These are phyloP conservation scores for Athelia psychrophila DNA, from an alignment of 1,284 basidiomycete species.

Conservation along the genomic window DNA sequence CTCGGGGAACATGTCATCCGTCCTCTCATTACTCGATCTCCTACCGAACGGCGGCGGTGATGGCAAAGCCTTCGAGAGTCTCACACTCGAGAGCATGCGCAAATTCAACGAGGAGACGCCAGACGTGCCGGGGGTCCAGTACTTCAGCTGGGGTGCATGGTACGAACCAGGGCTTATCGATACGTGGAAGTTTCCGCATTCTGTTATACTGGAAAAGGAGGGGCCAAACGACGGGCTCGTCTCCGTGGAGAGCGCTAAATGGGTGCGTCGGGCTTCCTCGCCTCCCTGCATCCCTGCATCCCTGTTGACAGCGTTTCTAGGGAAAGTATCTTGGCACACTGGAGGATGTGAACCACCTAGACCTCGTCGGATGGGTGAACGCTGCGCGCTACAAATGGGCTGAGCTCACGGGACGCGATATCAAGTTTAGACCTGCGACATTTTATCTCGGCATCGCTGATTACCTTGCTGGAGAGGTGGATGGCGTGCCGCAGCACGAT, in stretches of 20 bases:
- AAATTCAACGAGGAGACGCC: conserved; percentile 86
- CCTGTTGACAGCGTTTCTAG: conserved; percentile 18
- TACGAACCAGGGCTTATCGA: conserved; percentile 88
- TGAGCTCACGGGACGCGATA: conserved; percentile 82
- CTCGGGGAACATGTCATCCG: conserved; percentile 56
- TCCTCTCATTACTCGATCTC: conserved; percentile 70
- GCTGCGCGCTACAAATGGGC: conserved; percentile 84
- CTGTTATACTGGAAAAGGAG: conserved; percentile 84
- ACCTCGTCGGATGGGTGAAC: conserved; percentile 85
- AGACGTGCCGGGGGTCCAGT: conserved; percentile 74
- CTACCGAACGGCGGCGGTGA: conserved; percentile 87
- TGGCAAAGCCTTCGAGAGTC: conserved; percentile 85
- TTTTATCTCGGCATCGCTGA: conserved; percentile 86
- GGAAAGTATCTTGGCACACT: conserved; percentile 87
- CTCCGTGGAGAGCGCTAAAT: conserved; percentile 79
- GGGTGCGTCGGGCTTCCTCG: conserved; percentile 64
- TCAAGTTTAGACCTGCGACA: conserved; percentile 85
- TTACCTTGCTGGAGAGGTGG: conserved; percentile 67
- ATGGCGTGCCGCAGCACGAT: conserved; percentile 32
- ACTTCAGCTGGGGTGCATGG: conserved; percentile 92
- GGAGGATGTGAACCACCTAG: conserved; percentile 88
- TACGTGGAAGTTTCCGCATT: conserved; percentile 87
- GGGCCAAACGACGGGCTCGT: conserved; percentile 93
- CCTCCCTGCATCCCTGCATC: neutral
- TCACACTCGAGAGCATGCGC: conserved; percentile 85